Conservation (phyloP, 768 basidiomycete genomes). For the Amanita phalloides region DNA sequence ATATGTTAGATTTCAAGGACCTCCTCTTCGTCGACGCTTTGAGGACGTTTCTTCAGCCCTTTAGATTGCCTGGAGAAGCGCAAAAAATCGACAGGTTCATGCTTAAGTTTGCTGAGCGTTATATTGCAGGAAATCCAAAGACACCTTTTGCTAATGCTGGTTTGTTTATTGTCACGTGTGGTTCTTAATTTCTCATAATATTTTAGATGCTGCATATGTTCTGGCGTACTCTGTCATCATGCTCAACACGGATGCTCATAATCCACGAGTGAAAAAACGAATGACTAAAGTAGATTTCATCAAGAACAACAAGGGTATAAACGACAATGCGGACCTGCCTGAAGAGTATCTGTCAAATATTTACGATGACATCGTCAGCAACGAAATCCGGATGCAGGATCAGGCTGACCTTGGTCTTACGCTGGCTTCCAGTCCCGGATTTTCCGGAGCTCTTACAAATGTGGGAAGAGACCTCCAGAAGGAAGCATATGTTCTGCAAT, state of each 20-base stretch:
- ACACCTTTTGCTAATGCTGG: slow-evolving; percentile 92
- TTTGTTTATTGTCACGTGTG: neutral
- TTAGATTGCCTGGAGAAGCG: slow-evolving; percentile 93
- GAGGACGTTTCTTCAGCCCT: slow-evolving; percentile 84
- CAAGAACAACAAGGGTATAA: slow-evolving; percentile 95
- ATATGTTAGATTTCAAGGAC: slow-evolving; percentile 78
- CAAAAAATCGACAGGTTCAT: slow-evolving; percentile 99
- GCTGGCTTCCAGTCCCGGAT: slow-evolving; percentile 46
- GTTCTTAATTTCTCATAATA: neutral
- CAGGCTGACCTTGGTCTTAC: slow-evolving; percentile 63
- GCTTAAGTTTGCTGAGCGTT: slow-evolving; percentile 97
- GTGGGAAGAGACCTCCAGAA: slow-evolving; percentile 93
- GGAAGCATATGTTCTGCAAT: slow-evolving; percentile 92
- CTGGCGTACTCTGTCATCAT: slow-evolving; percentile 92
- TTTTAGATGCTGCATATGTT: slow-evolving; percentile 81
- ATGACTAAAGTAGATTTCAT: slow-evolving; percentile 91
- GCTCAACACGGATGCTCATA: slow-evolving; percentile 97
- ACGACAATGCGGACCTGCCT: slow-evolving; percentile 80
- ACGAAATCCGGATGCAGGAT: slow-evolving; percentile 99
- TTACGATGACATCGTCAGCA: slow-evolving; percentile 82
- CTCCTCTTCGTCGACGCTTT: slow-evolving; percentile 83
- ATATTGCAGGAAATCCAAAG: slow-evolving; percentile 79
- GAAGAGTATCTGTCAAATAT: slow-evolving; percentile 73
- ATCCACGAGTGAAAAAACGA: slow-evolving; percentile 84
- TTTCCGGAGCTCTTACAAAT: slow-evolving; percentile 74